Conservation (phyloP, 2,329 filamentous ascomycete species). For the Colletotrichum lini region DNA sequence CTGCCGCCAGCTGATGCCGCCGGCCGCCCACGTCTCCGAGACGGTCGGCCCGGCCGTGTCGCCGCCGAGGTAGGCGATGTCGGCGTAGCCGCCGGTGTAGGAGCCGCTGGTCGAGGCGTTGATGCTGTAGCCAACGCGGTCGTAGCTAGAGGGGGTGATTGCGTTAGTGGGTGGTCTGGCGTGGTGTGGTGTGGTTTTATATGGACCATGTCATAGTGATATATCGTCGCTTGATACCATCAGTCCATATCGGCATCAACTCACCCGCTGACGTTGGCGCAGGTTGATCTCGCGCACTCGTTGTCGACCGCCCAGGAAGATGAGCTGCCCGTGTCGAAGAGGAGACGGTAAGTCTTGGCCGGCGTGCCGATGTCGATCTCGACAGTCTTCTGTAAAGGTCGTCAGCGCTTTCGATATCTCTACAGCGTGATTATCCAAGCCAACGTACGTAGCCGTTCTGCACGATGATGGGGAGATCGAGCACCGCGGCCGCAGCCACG, state of each 20-base stretch:
- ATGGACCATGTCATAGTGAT: too few species aligned
- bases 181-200: too few species aligned
- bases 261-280: conserved; percentile 46
- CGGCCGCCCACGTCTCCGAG: conserved; percentile 47
- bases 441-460: conserved; percentile 37
- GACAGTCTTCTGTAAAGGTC: conserved; percentile 14
- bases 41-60: conserved; percentile 45
- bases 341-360: conserved; percentile 46
- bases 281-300: conserved; percentile 45
- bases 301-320: conserved; percentile 52
- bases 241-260: neutral
- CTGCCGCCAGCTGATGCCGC: conserved; percentile 46
- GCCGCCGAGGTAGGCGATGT: conserved; percentile 52
- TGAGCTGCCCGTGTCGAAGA: conserved; percentile 55
- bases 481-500: conserved; percentile 34
- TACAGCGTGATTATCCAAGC: too few species aligned
- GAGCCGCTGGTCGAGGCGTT: conserved; percentile 47
- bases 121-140: conserved; percentile 49
- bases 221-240: too few species aligned
- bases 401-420: too few species aligned
- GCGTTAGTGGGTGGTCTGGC: too few species aligned
- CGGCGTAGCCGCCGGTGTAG: conserved; percentile 36
- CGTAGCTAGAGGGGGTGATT: conserved; percentile 41
- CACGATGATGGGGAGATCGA: conserved; percentile 40
- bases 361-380: conserved; percentile 49